Evolutionary conservation across 352 stramenopile species (phyloP).

Genomic region (Phytophthora pini): DNA sequence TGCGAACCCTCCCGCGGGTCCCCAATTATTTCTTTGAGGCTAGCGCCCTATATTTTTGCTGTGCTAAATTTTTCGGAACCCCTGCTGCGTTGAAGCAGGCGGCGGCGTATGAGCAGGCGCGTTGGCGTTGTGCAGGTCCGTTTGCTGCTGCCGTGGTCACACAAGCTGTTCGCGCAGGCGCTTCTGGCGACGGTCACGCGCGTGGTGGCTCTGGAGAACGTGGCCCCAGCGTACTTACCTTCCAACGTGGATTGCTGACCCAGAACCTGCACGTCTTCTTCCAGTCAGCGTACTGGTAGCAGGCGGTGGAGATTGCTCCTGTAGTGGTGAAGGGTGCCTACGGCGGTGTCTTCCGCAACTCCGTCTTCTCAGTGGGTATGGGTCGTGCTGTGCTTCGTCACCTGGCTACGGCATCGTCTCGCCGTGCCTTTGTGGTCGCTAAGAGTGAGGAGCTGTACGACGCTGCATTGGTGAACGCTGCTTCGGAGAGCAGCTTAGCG

Average conservation of each 20-base stretch:
- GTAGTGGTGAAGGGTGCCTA: slow-evolving; percentile 62
- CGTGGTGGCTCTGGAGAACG: too few species aligned
- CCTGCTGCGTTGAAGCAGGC: slow-evolving; percentile 61
- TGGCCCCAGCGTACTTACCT: too few species aligned
- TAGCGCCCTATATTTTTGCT: too few species aligned
- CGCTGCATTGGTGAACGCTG: slow-evolving; percentile 44
- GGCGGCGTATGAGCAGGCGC: slow-evolving; percentile 77
- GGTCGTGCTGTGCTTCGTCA: slow-evolving; percentile 42
- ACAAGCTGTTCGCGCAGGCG: too few species aligned
- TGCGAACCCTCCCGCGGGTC: too few species aligned
- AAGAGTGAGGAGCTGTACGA: slow-evolving; percentile 79
- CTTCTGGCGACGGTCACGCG: too few species aligned
- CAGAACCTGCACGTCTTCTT: slow-evolving; percentile 72
- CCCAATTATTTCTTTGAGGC: too few species aligned
- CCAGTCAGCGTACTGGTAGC: slow-evolving; percentile 57
- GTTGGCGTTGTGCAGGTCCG: slow-evolving; percentile 87
- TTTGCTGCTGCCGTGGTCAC: slow-evolving; percentile 50
- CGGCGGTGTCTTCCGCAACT: slow-evolving; percentile 68
- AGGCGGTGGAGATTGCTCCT: slow-evolving; percentile 15
- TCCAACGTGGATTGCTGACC: too few species aligned
- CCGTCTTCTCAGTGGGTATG: slow-evolving; percentile 73
- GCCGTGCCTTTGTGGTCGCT: slow-evolving; percentile 79
- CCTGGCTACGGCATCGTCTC: slow-evolving; percentile 38
- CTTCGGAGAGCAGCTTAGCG: slow-evolving; percentile 48
- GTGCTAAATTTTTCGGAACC: too few species aligned